Conservation (phyloP, 2,329 filamentous ascomycete genomes). For the Geosmithia putterillii region DNA sequence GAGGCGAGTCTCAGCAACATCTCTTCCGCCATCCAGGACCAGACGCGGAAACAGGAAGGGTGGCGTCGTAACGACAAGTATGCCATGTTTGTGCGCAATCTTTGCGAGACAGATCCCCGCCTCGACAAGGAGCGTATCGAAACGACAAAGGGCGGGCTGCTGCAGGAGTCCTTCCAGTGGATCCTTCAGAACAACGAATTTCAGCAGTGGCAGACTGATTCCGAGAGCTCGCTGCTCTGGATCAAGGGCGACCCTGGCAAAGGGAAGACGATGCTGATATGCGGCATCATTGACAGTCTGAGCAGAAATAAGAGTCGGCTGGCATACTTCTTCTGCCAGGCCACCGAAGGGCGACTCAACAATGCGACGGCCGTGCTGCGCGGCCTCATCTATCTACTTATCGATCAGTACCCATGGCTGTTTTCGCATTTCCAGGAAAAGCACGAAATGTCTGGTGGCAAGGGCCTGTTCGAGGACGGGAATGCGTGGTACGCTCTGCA, state of each 20-base stretch:
- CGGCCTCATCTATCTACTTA: slow-evolving; percentile 26
- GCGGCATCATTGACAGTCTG: slow-evolving; percentile 11
- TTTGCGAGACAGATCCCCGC: slow-evolving; percentile 1
- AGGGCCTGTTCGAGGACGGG: slow-evolving; percentile 21
- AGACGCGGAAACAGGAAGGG: slow-evolving; percentile 5
- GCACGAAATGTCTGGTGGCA: slow-evolving; percentile 18
- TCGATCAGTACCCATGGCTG: slow-evolving; percentile 16
- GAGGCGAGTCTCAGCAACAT: slow-evolving; percentile 2
- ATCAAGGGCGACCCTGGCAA: slow-evolving; percentile 26
- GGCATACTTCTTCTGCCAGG: slow-evolving; percentile 28
- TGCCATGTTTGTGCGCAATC: not conserved
- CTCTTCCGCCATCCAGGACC: slow-evolving; percentile 5
- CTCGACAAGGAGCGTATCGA: slow-evolving; percentile 6
- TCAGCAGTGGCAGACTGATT: slow-evolving; percentile 3
- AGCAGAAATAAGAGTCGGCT: not conserved
- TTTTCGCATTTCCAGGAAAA: slow-evolving; percentile 17
- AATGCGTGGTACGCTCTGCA: slow-evolving; percentile 23
- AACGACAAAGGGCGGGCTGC: slow-evolving; percentile 17
- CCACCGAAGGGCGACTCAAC: slow-evolving; percentile 20
- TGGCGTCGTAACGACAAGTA: slow-evolving; percentile 1
- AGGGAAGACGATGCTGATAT: slow-evolving; percentile 30
- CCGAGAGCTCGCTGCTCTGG: slow-evolving; percentile 19
- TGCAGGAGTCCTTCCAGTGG: slow-evolving; percentile 19
- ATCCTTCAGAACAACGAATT: slow-evolving; percentile 15
- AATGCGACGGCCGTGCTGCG: slow-evolving; percentile 24